Conservation (phyloP, 768 basidiomycete genomes). For the Xerocomellus intermedius region DNA sequence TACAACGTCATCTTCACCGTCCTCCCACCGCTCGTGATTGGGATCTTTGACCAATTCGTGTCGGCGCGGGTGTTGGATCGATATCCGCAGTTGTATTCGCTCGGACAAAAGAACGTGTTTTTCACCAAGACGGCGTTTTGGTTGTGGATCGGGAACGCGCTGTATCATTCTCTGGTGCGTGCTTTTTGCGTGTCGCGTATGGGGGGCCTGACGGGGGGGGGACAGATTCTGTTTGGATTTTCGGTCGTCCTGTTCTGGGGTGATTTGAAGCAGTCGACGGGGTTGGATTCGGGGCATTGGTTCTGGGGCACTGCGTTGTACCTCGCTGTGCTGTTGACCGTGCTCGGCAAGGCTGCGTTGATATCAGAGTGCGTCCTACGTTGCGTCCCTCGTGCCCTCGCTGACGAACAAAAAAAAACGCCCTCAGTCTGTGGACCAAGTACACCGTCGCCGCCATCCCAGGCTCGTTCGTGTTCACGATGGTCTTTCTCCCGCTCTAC, state of each 20-base stretch:
- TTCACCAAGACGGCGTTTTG: conserved; percentile 90
- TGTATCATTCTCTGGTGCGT: conserved; percentile 85
- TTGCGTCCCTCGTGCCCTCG: background rate
- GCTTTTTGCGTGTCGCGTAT: no score
- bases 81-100: conserved; percentile 93
- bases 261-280: conserved; percentile 77
- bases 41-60: conserved; percentile 98
- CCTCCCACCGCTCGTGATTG: conserved; percentile 94
- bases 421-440: conserved; percentile 92
- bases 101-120: conserved; percentile 93
- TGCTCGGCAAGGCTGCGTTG: conserved; percentile 94
- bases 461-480: conserved; percentile 95
- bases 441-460: conserved; percentile 98
- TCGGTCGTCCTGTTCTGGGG: conserved; percentile 92
- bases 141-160: conserved; percentile 86
- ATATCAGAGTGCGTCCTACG: conserved; percentile 84
- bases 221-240: conserved; percentile 81
- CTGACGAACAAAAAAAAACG: background rate
- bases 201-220: no score
- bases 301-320: conserved; percentile 99
- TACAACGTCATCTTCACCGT: conserved; percentile 98
- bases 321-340: conserved; percentile 87
- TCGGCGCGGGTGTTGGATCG: conserved; percentile 94
- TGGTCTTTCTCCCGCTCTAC: conserved; percentile 91
- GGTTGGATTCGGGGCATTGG: conserved; percentile 92